Base-by-base conservation (phyloP, 2,329 filamentous ascomycete genomes). In the Aspergillus candidus region DNA sequence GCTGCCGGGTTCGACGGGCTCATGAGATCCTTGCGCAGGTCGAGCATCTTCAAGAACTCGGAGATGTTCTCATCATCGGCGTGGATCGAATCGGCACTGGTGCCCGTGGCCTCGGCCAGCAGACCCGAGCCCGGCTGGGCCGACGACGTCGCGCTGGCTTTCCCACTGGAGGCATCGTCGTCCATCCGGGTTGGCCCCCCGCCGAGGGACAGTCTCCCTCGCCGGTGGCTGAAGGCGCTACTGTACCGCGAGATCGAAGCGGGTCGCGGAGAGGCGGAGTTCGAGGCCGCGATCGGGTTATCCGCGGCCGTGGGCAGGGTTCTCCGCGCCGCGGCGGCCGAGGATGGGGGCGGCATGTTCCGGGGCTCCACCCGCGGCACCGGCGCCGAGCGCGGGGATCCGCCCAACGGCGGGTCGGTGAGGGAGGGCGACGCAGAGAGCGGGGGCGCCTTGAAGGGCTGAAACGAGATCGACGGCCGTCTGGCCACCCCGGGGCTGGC, bases 371-470 rank as follows among this genome's bases (percentile, higher is more conserved):
- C 54, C 44, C 72, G 67, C 41, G 67, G 65, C 17, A 72, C 54
- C 2, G 38, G 41, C 22, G 70, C 71, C 17, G 69, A 74, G 48
- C 75, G 71, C 27, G 77, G 78, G 6, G 77, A 80, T 6, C 70
- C 69, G n/a, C 72, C 72, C 11, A 70, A 47, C 5, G 68, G 65
- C 33, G 76, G 68, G 33, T 73, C 70, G 4, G 72, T 67, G 27
- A 72, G 68, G n/a, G 76, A 73, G 13, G 90, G 91, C 4, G 90
- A 96, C 4, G 86, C 88, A 2, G 90, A 94, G n/a, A 97, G 73
- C 1, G 91, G 94, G 10, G 91, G 91, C 11, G 90, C 88, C 67
- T 98, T 98, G 73, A 98, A 98, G 0, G 91, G 90, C 56, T 94
- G 88, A 58, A 96, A 95, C 1, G 88, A 94, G 15, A 95, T 80